A percentile compares a stretch with the other conserved stretches of the same genome.
These are phyloP conservation scores for Cladosporium velox DNA, from an alignment of 2,329 filamentous ascomycete species.

Conservation along the genomic window DNA sequence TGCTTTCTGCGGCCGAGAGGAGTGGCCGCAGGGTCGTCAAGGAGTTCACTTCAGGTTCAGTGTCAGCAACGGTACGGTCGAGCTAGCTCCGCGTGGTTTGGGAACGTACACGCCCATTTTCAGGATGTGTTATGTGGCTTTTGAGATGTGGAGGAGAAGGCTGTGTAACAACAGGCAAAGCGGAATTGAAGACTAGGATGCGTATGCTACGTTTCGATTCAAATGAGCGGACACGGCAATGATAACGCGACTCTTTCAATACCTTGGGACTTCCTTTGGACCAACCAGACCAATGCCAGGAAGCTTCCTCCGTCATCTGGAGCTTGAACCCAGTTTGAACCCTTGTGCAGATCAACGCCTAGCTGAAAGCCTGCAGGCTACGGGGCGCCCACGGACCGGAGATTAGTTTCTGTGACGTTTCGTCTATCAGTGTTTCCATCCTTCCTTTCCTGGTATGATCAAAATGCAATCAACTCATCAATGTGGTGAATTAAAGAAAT, in stretches of 20 bases:
- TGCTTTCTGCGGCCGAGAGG: constrained; percentile 21
- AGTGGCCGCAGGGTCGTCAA: constrained; percentile 21
- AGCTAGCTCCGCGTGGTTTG: not conserved
- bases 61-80: not conserved
- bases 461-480: not conserved
- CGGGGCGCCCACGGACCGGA: constrained; percentile 5
- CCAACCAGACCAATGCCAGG: not conserved
- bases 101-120: constrained; percentile 15
- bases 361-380: not conserved
- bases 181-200: not conserved
- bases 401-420: not conserved
- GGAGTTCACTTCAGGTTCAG: constrained; percentile 9
- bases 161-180: not conserved
- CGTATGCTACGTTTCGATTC: not conserved
- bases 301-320: constrained; percentile 9
- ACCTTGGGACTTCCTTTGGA: not conserved
- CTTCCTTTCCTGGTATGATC: not conserved
- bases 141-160: not conserved
- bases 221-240: not conserved
- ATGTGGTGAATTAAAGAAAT: not conserved
- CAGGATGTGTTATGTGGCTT: not conserved
- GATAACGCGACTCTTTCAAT: not conserved
- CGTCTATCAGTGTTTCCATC: not conserved
- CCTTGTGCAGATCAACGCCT: constrained; percentile 8
- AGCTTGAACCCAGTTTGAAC: constrained; percentile 5